Base-by-base conservation (phyloP, 2,329 filamentous ascomycete species). In the Colletotrichum sp. region DNA sequence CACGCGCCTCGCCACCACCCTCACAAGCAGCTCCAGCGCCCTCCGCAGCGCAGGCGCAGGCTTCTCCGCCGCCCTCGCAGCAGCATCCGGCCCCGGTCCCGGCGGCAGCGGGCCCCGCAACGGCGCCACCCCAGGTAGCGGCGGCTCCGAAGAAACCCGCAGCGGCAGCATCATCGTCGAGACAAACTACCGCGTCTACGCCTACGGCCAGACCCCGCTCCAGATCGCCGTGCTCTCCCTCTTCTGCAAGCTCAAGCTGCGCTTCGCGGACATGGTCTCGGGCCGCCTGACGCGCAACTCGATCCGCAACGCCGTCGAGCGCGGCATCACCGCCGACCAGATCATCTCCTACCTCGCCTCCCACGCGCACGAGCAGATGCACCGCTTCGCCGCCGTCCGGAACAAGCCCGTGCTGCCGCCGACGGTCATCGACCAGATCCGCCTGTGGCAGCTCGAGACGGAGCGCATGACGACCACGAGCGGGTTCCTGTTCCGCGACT, bases 111-210 rank as follows among this genome's bases (percentile, higher is more conserved):
- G 67, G 77, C 67, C 79, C 80, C 73, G 81, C 79, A 84, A 76
- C 81, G 30, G 82, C 57, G 78, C 84, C 24, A 85, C 84, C 28
- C 80, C 84, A 2, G 82, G 81, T 21, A 80, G 84, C 28, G 81
- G 72, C 43, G 81, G 72, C n/a, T 24, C 43, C 32, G 81, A 84
- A 68, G 87, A 90, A 21, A 85, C 88, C 77, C 93, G 93, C 80
- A 96, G 96, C 77, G 73, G 70, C 21, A 97, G 95, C 87, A 95
- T 99, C 82, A 96, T 99, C 81, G 92, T 99, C 79, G 97, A 99
- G 87, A 99, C 97, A 10, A 99, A 99, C 86, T 99, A 98, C 87
- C 94, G 97, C 30, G 87, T 99, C 79, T 99, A 99, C 87, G 97
- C 97, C 36, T 99, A 99, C 87, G 99, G 98, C 8, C 94, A 94